These are phyloP conservation scores for Coemansia sp. DNA, from an alignment of 192 early-diverging fungal species.

Conservation along the genomic window DNA sequence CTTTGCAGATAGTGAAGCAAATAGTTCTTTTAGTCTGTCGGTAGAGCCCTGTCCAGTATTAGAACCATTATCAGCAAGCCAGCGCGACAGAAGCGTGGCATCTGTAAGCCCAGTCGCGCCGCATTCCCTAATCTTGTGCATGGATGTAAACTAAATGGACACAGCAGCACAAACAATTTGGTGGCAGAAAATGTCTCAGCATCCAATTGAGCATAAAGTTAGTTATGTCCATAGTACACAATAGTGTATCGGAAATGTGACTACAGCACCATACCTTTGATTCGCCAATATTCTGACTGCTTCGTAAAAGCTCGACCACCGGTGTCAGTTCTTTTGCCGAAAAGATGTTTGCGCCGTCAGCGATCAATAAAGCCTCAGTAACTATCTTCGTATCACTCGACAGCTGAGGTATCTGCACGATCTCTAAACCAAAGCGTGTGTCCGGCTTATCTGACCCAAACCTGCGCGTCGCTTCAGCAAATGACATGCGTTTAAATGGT, in stretches of 20 bases:
- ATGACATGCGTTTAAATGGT: slow-evolving; percentile 76
- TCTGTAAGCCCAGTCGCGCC: slow-evolving; percentile 27
- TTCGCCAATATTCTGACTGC: slow-evolving; percentile 36
- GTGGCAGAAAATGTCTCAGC: neutral
- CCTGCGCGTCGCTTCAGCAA: slow-evolving; percentile 74
- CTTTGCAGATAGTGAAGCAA: slow-evolving; percentile 21
- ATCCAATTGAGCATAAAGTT: neutral
- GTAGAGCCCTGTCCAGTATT: neutral
- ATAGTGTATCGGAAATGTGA: neutral
- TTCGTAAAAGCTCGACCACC: slow-evolving; percentile 24
- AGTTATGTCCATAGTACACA: neutral
- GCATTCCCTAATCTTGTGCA: slow-evolving; percentile 35
- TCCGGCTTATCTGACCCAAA: slow-evolving; percentile 95
- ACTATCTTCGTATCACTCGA: slow-evolving; percentile 13
- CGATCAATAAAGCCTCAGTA: slow-evolving; percentile 36
- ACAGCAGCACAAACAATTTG: neutral
- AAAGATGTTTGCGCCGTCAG: slow-evolving; percentile 25
- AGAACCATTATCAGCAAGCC: slow-evolving; percentile 6
- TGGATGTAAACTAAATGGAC: slow-evolving; percentile 29
- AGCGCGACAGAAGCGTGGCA: slow-evolving; percentile 38
- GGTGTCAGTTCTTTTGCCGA: slow-evolving; percentile 31
- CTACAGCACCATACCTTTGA: slow-evolving; percentile 29
- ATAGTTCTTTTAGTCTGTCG: neutral
- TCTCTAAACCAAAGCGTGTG: slow-evolving; percentile 73
- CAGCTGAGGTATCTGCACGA: slow-evolving; percentile 28